Evolutionary conservation across 768 basidiomycete species (phyloP), one percentile per base, ranked within the genome.

Genomic region (Dioszegia crocea): DNA sequence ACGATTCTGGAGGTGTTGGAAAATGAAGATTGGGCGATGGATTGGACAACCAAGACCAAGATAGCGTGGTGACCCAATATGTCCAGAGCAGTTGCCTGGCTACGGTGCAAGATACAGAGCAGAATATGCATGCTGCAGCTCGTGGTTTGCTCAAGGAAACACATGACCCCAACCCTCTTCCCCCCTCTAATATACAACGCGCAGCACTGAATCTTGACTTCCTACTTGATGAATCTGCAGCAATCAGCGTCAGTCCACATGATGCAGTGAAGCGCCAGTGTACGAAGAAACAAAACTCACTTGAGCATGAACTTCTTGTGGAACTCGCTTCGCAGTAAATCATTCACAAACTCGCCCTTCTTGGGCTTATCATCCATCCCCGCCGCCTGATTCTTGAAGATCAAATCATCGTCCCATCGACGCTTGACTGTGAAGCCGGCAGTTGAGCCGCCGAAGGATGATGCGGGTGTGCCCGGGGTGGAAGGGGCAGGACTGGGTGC

Each of bases 321-420:
- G 53, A 76, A 76, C 55, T 76, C 75, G 56, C 63, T 93, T 74
- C 94, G 83, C 60, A 98, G 78, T 49, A 97, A 81, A 78, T 98
- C 96, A 73, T 99, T 98, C 62, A 98, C 91, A 72, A 98, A 98
- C 57, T 88, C 86, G 8, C 68, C 68, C 12, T 86, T 86, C 67
- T 83, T 82, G 2, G 80, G 78, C 73, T 80, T 82, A 53, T 82
- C 81, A 64, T 85, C 86, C 46, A 81, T 75, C 30, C 82, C 83
- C 78, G 86, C 85, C 0, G 96, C 90, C 78, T 99, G 96, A 76
- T 98, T 97, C 80, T 97, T 98, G 84, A 98, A 98, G 71, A 98
- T 92, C 54, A 96, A 81, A 77, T 99, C 92, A 69, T 96, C 92
- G 75, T 96, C 93, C 93, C 93, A 97, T 57, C 93, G 83, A 68